phyloP scores from a whole-genome alignment of 2,329 filamentous ascomycete genomes.

The Neonectria sp. region DNA sequence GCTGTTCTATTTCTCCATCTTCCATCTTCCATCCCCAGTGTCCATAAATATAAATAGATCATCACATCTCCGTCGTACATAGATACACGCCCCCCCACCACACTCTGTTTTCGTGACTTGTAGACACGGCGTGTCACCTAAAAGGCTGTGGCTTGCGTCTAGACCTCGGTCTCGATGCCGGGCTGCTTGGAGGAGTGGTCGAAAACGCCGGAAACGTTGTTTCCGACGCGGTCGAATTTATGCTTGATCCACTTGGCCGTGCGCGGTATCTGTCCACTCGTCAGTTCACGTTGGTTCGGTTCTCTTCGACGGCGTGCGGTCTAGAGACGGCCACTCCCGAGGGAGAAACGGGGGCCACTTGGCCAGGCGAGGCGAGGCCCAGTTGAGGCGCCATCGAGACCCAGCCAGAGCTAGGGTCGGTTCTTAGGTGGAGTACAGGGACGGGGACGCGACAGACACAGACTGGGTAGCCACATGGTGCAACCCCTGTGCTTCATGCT shows the following conservation, averaged over 20 bases:
- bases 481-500: neutral
- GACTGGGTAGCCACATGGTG: neutral
- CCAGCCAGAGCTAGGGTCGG: constrained; percentile 21
- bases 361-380: constrained; percentile 5
- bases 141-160: constrained; percentile 45
- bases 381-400: constrained; percentile 24
- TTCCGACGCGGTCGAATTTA: constrained; percentile 70
- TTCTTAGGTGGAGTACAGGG: neutral
- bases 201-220: constrained; percentile 71
- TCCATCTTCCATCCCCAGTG: neutral
- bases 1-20: neutral
- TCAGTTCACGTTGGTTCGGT: constrained; percentile 24
- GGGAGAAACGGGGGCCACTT: neutral
- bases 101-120: neutral
- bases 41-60: constrained; percentile 17
- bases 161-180: constrained; percentile 80
- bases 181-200: constrained; percentile 71
- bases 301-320: neutral
- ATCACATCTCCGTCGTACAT: constrained; percentile 3
- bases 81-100: constrained; percentile 1
- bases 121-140: constrained; percentile 13
- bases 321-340: constrained; percentile 14
- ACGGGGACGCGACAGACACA: neutral
- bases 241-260: constrained; percentile 66
- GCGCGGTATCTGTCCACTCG: constrained; percentile 54